A percentile compares a stretch with the other conserved stretches of the same genome.
phyloP scores from a whole-genome alignment of 176 grass and related monocot genomes.

The Carex myosuroides region DNA sequence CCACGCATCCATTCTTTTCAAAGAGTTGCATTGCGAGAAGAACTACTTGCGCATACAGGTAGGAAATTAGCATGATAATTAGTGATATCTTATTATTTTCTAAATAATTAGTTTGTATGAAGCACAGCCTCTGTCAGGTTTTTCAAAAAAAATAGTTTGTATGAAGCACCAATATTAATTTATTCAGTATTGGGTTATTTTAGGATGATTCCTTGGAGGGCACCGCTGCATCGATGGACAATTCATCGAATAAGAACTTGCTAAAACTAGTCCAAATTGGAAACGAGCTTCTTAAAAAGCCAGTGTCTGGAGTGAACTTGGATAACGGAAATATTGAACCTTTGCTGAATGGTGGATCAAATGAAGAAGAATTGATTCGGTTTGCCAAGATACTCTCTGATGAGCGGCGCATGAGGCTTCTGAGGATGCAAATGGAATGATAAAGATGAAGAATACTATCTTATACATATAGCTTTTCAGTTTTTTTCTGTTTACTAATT shows the following conservation, averaged over 20 bases:
- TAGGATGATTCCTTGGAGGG: slow-evolving; percentile 26
- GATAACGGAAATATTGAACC: slow-evolving; percentile 32
- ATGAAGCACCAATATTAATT: neutral
- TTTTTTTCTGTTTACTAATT: no score
- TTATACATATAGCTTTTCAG: no score
- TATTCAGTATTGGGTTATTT: neutral
- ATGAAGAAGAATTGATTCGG: slow-evolving; percentile 30
- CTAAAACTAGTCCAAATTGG: slow-evolving; percentile 19
- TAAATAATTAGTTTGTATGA: neutral
- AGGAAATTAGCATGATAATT: neutral
- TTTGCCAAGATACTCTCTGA: slow-evolving; percentile 26
- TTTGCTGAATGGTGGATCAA: slow-evolving; percentile 11
- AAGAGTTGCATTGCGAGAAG: slow-evolving; percentile 24
- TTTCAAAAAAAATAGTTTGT: no score
- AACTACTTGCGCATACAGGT: slow-evolving; percentile 55
- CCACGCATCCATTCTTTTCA: slow-evolving; percentile 45
- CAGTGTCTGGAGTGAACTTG: slow-evolving; percentile 33
- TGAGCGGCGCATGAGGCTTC: slow-evolving; percentile 21
- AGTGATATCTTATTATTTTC: neutral
- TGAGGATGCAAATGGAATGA: neutral
- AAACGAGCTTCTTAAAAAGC: slow-evolving; percentile 30
- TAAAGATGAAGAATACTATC: no score
- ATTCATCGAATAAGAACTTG: slow-evolving; percentile 1
- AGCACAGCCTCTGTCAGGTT: no score
- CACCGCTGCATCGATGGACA: slow-evolving; percentile 23